Base-by-base conservation (phyloP, 108 stramenopile species). In the Fragilariopsis cylindrus region DNA sequence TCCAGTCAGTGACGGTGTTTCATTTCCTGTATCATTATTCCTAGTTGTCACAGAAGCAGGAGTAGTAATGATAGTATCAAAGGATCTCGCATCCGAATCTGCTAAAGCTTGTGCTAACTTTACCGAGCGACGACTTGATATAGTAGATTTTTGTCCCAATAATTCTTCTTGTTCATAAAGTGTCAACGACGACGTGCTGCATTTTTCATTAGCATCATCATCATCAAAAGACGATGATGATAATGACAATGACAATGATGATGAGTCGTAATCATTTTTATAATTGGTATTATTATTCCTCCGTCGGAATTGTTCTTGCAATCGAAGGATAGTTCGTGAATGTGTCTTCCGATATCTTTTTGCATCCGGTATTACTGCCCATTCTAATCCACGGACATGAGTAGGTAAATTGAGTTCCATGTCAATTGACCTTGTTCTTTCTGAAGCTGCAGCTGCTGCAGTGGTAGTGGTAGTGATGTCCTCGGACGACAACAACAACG, bases 301-400 rank as follows among this genome's bases (percentile, higher is more conserved):
- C 12, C 69, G 21, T 19, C 19, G 39, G 44, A 75, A 40, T 41
- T 69, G 68, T 13, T 60, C 49, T 52, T 76, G 76, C 63, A 57
- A 70, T 0, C 53, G 15, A 4, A 79, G 72, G 40, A 79, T 68
- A 40, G 50, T 55, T 45, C 62, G 65, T 44, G 57, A 46, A 40
- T 79, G 78, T 9, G 57, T 43, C 21, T 66, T 52, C 8, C 78
- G 65, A 50, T 79, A 60, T 30, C 48, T 57, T 63, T 79, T 79
- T 41, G 78, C 72, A 9, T 73, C 67, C 19, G 78, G 78, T 1
- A 79, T 48, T 18, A 79, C 60, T 11, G 55, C 72, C 72, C 72
- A 79, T 68, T 79, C 78, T 7, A 79, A 67, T 7, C 78, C 78
- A 13, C 78, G 78, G 0, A 79, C 49, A 7, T 57, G 56, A 4